Conservation (phyloP, 176 grass and related monocot genomes). For the Microstegium vimineum region DNA sequence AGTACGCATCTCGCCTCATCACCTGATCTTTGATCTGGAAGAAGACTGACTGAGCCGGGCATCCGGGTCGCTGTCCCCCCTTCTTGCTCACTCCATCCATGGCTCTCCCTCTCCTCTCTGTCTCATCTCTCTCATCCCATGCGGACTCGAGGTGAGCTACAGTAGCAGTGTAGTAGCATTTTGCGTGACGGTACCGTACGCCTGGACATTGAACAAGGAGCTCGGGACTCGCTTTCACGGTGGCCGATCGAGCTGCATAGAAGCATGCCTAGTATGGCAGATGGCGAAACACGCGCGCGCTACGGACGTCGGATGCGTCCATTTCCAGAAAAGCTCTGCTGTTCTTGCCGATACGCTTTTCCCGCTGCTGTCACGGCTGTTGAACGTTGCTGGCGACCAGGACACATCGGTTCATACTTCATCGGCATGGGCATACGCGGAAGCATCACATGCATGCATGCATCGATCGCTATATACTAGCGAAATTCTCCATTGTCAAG, state of each 20-base stretch:
- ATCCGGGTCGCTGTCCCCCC: not conserved
- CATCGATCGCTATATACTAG: not conserved
- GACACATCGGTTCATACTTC: not conserved
- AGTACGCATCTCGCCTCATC: not conserved
- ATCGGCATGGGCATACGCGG: not conserved
- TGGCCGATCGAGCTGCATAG: not conserved
- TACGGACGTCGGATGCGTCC: not conserved
- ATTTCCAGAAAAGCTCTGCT: not conserved
- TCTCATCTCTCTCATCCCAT: no score
- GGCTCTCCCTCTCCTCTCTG: not conserved
- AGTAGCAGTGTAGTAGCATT: not conserved
- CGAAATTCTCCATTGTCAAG: not conserved
- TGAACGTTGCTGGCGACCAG: not conserved
- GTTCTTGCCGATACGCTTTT: no score
- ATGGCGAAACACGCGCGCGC: not conserved
- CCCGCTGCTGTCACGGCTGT: no score
- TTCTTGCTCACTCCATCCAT: not conserved
- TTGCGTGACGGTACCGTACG: slow-evolving; percentile 11
- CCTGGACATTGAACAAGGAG: not conserved
- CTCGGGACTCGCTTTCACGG: not conserved
- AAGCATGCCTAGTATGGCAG: not conserved
- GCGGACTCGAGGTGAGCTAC: no score
- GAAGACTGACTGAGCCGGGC: not conserved
- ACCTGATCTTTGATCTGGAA: not conserved
- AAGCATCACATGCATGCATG: not conserved